Conservation (phyloP, 2,329 filamentous ascomycete genomes). For the Xylaria sp. region DNA sequence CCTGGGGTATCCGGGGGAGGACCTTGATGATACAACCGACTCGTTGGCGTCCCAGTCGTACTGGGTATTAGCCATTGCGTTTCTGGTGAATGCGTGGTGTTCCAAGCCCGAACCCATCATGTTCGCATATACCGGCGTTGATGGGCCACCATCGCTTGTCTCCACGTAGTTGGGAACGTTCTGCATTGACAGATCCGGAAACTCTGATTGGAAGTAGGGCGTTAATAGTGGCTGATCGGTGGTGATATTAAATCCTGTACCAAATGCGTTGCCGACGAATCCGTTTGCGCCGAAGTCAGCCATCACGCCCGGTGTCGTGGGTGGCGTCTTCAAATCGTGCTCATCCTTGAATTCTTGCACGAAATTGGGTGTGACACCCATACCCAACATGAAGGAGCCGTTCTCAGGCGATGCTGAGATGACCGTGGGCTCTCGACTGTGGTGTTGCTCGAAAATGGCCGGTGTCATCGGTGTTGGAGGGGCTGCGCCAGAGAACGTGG, state of each 20-base stretch:
- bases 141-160: constrained; percentile 56
- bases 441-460: constrained; percentile 53
- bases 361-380: constrained; percentile 38
- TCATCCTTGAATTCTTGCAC: constrained; percentile 51
- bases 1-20: constrained; percentile 53
- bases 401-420: constrained; percentile 56
- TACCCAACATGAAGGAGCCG: constrained; percentile 49
- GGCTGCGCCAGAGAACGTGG: constrained; percentile 54
- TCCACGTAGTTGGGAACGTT: constrained; percentile 60
- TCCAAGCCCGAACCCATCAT: constrained; percentile 57
- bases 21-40: constrained; percentile 53
- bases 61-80: constrained; percentile 55
- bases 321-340: constrained; percentile 63
- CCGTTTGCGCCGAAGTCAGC: constrained; percentile 56
- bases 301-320: constrained; percentile 63
- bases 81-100: constrained; percentile 49
- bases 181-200: constrained; percentile 56
- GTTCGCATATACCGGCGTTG: constrained; percentile 60
- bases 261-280: constrained; percentile 50
- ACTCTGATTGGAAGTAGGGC: constrained; percentile 60
- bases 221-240: constrained; percentile 63
- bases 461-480: constrained; percentile 64
- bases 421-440: constrained; percentile 54
- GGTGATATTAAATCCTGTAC: constrained; percentile 46
- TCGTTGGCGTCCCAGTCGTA: constrained; percentile 63